Percentiles rank a stretch among this genome's conserved stretches.
These are phyloP conservation scores for Colletotrichum liaoningense DNA, from an alignment of 2,329 filamentous ascomycete genomes.

Conservation along the genomic window DNA sequence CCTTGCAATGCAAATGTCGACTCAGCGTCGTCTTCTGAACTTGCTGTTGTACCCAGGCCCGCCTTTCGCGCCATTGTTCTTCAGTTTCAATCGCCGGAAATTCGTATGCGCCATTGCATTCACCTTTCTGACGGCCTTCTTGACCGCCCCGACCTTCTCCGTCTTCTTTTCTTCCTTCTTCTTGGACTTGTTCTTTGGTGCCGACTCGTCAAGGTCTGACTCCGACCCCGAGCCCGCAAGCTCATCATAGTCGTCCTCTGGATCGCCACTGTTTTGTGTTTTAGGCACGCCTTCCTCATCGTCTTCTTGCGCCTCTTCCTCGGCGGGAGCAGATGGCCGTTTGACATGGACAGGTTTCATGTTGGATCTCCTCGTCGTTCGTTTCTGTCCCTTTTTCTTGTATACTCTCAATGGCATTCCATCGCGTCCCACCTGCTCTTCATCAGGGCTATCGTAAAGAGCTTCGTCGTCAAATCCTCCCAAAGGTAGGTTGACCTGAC, in stretches of 20 bases:
- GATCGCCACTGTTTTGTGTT: conserved; percentile 46
- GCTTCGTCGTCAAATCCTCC: conserved; percentile 74
- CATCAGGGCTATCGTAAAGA: conserved; percentile 65
- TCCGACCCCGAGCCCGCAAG: conserved; percentile 50
- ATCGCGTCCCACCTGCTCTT: conserved; percentile 63
- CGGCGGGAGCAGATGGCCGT: conserved; percentile 52
- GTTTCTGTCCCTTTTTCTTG: conserved; percentile 88
- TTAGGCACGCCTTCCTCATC: conserved; percentile 51
- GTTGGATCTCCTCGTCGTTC: conserved; percentile 77
- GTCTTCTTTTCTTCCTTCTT: conserved; percentile 40
- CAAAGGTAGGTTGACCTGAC: conserved; percentile 56
- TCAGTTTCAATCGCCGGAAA: conserved; percentile 74
- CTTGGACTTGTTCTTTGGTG: conserved; percentile 39
- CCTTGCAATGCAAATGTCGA: background rate
- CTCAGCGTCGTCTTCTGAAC: conserved; percentile 63
- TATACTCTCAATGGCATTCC: conserved; percentile 72
- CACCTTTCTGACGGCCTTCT: conserved; percentile 68
- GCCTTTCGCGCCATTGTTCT: conserved; percentile 71
- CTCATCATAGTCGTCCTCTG: conserved; percentile 40
- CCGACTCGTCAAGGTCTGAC: conserved; percentile 45
- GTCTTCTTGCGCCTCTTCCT: conserved; percentile 41
- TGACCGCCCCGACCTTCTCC: conserved; percentile 58
- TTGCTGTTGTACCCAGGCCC: conserved; percentile 67
- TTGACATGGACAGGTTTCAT: conserved; percentile 67
- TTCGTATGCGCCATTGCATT: conserved; percentile 74